Evolutionary conservation across 108 stramenopile species (phyloP), one percentile per base, ranked within the genome.

Genomic region (Cyclotella baltica): DNA sequence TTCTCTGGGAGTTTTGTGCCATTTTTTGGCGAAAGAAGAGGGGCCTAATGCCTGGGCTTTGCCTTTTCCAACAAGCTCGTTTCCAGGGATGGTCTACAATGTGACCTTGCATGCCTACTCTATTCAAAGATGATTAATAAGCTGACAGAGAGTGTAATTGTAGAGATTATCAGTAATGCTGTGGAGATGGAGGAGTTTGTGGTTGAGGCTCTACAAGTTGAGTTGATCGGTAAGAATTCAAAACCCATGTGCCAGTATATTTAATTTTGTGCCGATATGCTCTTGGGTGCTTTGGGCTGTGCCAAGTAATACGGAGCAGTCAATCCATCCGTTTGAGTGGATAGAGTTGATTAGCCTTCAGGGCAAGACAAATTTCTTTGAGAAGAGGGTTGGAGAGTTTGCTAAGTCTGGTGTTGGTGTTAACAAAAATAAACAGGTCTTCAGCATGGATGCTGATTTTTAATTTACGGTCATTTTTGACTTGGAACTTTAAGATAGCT

Each of bases 21-120:
- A 98, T 99, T 53, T 99, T 99, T 76, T 99, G 99, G 99, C 81
- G 99, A 38, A 99, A 99, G 95, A 99, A 99, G 92, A 81, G 99
- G 18, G 98, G 98, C 37, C 89, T 99, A 47, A 99, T 99, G 99
- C 98, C 99, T 13, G 99, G 99, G 27, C 87, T 99, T 23, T 90
- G 90, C 87, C n/a, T 99, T 99, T 85, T 93, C 92, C 75, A 99
- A 99, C 75, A 98, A 99, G 81, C 92, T 99, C 48, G 99, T 99
- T 80, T 85, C 84, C 55, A 93, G 99, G 8, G 99, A 99, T 85
- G 93, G 96, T 22, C 83, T 99, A 29, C 98, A 98, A 72, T 97
- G 96, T 58, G 97, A 97, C 79, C 97, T 98, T 88, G 98, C 98
- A 16, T 97, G 97, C 71, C 80, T 97, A 52, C 62, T 98, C 20